Evolutionary conservation across 129 eudicot genomes (phyloP).

Genomic region (Pulicaria dysenterica): DNA sequence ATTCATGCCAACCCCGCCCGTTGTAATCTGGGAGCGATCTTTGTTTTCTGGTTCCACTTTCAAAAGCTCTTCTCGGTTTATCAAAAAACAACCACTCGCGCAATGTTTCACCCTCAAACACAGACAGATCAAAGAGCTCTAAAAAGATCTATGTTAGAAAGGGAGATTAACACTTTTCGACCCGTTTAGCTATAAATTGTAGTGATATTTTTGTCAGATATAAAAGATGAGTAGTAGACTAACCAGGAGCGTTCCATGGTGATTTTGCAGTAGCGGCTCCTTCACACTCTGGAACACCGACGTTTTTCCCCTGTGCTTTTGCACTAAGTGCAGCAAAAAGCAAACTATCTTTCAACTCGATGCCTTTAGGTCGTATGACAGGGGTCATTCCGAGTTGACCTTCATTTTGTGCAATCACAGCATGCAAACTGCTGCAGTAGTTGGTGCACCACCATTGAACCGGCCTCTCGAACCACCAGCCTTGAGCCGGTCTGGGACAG

Average conservation of each 20-base stretch:
- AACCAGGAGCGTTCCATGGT: conserved; percentile 95
- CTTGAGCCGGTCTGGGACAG: conserved; percentile 51
- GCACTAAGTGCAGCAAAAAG: conserved; percentile 82
- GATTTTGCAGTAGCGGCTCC: conserved; percentile 89
- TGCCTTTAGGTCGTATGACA: conserved; percentile 77
- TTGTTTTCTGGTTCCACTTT: conserved; percentile 92
- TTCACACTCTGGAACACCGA: conserved; percentile 87
- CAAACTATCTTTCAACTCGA: conserved; percentile 76
- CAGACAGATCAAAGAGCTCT: conserved; percentile 84
- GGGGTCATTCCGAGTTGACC: conserved; percentile 78
- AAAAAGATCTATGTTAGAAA: conserved; percentile 12
- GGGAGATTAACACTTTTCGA: background rate
- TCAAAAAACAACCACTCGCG: conserved; percentile 98
- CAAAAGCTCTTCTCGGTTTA: conserved; percentile 94
- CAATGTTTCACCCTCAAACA: conserved; percentile 82
- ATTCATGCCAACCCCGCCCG: conserved; percentile 97
- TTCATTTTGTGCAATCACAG: conserved; percentile 69
- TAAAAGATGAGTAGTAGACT: conserved; percentile 12
- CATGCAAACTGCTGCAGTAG: conserved; percentile 74
- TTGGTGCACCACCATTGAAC: conserved; percentile 64
- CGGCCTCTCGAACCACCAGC: conserved; percentile 45
- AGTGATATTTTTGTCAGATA: background rate
- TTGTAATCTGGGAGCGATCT: conserved; percentile 88
- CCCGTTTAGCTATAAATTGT: background rate
- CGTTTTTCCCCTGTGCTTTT: conserved; percentile 76